Percentiles rank a stretch among this genome's conserved stretches.
These are phyloP conservation scores for Hypomontagnella monticulosa DNA, from an alignment of 495 filamentous ascomycete species.

Conservation along the genomic window DNA sequence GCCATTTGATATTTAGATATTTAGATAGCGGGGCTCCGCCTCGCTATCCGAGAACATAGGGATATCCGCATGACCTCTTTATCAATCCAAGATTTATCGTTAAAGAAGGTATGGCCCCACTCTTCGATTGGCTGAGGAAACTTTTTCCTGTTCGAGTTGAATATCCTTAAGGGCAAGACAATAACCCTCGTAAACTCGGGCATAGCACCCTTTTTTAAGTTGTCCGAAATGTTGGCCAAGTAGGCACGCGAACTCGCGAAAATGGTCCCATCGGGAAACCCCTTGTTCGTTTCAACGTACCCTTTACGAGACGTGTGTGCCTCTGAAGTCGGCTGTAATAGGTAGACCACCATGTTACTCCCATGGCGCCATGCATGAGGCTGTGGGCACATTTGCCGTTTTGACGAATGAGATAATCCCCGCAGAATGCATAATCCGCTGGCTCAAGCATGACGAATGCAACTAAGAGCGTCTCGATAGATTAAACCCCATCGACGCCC, in stretches of 20 bases:
- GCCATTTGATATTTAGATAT: too few relatives aligned
- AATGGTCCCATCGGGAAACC: constrained; percentile 35
- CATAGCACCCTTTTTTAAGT: constrained; percentile 5
- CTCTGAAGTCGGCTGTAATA: constrained; percentile 33
- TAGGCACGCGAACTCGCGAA: constrained; percentile 22
- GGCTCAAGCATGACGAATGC: constrained; percentile 32
- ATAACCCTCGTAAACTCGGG: too few relatives aligned
- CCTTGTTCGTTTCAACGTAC: constrained; percentile 40
- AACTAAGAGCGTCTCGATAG: constrained; percentile 34
- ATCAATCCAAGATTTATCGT: too few relatives aligned
- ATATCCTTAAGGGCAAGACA: too few relatives aligned
- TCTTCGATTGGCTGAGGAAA: too few relatives aligned
- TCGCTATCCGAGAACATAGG: too few relatives aligned
- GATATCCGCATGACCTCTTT: too few relatives aligned
- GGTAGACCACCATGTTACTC: constrained; percentile 32
- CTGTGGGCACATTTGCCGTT: constrained; percentile 32
- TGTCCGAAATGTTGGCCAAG: constrained; percentile 5
- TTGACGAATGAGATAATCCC: constrained; percentile 46
- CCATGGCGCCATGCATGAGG: constrained; percentile 39
- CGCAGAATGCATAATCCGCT: constrained; percentile 40
- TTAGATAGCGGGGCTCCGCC: too few relatives aligned
- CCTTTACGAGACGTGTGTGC: constrained; percentile 40
- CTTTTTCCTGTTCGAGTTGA: too few relatives aligned
- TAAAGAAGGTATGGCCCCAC: too few relatives aligned
- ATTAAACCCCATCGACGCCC: constrained; percentile 39